These are phyloP conservation scores for Trapa incisa DNA, from an alignment of 345 rosid species.

Conservation along the genomic window DNA sequence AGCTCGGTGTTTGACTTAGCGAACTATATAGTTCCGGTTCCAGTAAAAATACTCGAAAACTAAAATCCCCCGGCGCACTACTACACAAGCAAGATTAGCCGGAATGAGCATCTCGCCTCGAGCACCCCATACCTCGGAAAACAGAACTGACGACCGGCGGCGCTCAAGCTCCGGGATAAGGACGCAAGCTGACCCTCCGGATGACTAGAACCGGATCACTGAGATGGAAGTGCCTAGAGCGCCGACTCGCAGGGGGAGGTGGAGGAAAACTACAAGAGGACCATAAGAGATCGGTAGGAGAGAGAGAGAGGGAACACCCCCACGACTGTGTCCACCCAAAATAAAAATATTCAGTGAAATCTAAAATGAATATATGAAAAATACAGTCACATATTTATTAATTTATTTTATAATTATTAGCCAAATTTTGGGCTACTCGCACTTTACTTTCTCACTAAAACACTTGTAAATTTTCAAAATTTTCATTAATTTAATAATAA, in stretches of 20 bases:
- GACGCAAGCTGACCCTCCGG: background rate
- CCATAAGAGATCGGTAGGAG: background rate
- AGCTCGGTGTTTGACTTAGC: background rate
- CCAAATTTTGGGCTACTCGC: no score
- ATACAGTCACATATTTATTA: background rate
- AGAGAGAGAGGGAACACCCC: slow-evolving; percentile 5
- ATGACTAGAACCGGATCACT: background rate
- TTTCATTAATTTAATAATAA: no score
- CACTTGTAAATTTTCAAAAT: no score
- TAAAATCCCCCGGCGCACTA: background rate
- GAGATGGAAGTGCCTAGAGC: background rate
- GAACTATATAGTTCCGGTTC: background rate
- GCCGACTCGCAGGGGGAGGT: background rate
- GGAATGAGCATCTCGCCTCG: background rate
- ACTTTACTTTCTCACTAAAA: no score
- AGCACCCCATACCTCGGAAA: background rate
- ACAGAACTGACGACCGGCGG: background rate
- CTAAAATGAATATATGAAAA: background rate
- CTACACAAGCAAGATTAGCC: background rate
- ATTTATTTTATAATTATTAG: no score
- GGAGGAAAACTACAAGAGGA: background rate
- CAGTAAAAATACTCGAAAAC: background rate
- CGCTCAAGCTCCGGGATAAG: background rate
- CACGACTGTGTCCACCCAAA: slow-evolving; percentile 16
- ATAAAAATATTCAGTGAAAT: background rate